Base-by-base conservation (phyloP, 192 early-diverging fungal genomes). In the Funneliformis geosporum region DNA sequence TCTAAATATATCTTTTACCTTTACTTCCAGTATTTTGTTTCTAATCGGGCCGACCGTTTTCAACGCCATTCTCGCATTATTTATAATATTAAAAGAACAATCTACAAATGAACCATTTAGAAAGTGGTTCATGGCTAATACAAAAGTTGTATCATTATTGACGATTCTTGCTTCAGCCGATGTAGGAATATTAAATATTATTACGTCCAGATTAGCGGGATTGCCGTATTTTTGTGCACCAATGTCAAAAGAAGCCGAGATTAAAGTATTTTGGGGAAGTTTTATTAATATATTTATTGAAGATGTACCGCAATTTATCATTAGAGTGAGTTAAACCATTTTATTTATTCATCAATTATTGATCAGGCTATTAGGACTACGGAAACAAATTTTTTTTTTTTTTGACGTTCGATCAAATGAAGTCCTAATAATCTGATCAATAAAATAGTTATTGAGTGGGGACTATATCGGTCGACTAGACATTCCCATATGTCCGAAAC, bases 261-360 rank as follows among this genome's bases (percentile, higher is more conserved):
- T 39, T 68, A 39, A 68, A 18, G n/a, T 68, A 39, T 68, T 68
- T 40, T 68, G 66, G 66, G 66, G 66, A 18, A 68, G 66, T 40
- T 39, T 40, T 39, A 8, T n/a, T 21, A 68, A 68, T 28, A 28
- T 68, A 0, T 68, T 68, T 68, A 33, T 68, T 68, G 66, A 68
- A 68, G 66, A 68, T 68, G 39, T 67, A 38, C 65, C 65, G 5
- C 65, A 67, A 67, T 67, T 67, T 14, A 18, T 67, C 6, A 67
- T 67, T 67, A 28, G 39, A 39, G 65, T 67, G 27, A 38, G 65
- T 60, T 33, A 33, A 33, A 33, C 33, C 33, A 33, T 33, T 33
- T 33, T 33, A 33, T 33, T 33, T 33, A 33, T 33, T 33, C 33
- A 2, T 33, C 33, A 33, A 2, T 33, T 33, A 33, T 33, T 33